phyloP scores from a whole-genome alignment of 345 rosid genomes.

The Hevea brasiliensis region DNA sequence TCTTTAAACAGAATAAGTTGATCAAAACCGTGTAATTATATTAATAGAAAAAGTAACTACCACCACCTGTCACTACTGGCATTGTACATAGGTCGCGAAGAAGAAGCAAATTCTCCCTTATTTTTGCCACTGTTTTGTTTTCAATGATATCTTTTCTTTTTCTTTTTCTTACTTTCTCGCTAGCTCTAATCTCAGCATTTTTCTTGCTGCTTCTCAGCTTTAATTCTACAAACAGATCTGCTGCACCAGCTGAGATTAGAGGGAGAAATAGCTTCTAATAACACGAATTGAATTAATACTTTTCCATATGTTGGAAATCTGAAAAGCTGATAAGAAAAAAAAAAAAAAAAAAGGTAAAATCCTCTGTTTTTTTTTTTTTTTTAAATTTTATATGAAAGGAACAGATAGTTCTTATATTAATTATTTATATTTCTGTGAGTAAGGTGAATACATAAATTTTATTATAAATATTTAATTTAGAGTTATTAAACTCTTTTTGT shows the following conservation, averaged over 20 bases:
- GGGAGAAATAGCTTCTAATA: slow-evolving; percentile 8
- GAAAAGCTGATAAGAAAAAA: slow-evolving; percentile 13
- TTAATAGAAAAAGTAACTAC: slow-evolving; percentile 27
- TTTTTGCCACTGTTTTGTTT: slow-evolving; percentile 14
- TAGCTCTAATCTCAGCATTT: neutral
- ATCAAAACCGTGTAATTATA: neutral
- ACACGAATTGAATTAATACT: slow-evolving; percentile 17
- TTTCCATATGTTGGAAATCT: slow-evolving; percentile 13
- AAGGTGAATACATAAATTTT: too few species aligned
- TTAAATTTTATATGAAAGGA: too few species aligned
- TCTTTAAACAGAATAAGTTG: slow-evolving; percentile 1
- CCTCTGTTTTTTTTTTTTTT: neutral
- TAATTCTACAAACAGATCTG: slow-evolving; percentile 16
- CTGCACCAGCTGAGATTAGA: slow-evolving; percentile 7
- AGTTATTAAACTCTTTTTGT: too few species aligned
- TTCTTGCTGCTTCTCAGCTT: neutral
- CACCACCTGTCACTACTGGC: slow-evolving; percentile 28
- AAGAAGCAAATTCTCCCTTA: neutral
- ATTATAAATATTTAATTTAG: too few species aligned
- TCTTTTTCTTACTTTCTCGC: slow-evolving; percentile 6
- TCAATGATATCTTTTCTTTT: neutral
- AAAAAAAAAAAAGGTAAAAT: neutral
- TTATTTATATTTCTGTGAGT: too few species aligned
- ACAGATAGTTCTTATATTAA: too few species aligned
- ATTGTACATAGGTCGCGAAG: slow-evolving; percentile 14